These are phyloP conservation scores for Clarireedia hainanense DNA, from an alignment of 2,329 filamentous ascomycete species.

Conservation along the genomic window DNA sequence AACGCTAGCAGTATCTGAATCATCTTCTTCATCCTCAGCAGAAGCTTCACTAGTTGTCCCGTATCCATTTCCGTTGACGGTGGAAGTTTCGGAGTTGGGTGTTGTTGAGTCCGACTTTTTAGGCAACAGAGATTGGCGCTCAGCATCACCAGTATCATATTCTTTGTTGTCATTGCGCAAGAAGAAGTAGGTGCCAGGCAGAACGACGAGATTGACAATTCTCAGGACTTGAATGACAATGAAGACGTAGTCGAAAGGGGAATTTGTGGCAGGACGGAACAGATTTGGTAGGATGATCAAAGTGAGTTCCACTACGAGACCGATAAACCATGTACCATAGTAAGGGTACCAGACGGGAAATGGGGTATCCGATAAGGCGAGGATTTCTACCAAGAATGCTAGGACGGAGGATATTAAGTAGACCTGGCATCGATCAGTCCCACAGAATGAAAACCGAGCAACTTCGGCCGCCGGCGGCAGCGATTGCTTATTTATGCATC, in stretches of 20 bases:
- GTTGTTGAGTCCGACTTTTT: conserved; percentile 31
- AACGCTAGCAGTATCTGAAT: conserved; percentile 20
- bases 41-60: conserved; percentile 19
- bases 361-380: conserved; percentile 42
- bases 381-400: conserved; percentile 54
- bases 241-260: conserved; percentile 19
- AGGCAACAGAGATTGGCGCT: conserved; percentile 50
- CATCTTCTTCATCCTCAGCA: conserved; percentile 11
- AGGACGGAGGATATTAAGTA: conserved; percentile 54
- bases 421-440: conserved; percentile 32
- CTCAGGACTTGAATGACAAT: conserved; percentile 24
- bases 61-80: conserved; percentile 20
- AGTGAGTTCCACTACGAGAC: conserved; percentile 46
- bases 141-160: conserved; percentile 40
- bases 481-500: too few relatives aligned
- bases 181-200: conserved; percentile 29
- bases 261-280: conserved; percentile 13
- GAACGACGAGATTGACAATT: conserved; percentile 29
- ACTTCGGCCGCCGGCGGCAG: too few relatives aligned
- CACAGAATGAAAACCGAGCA: not conserved
- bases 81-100: conserved; percentile 21
- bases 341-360: conserved; percentile 55
- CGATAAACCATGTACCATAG: conserved; percentile 53
- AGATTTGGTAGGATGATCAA: conserved; percentile 34
- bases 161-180: conserved; percentile 23